These are phyloP conservation scores for Crepidotus variabilis DNA, from an alignment of 768 basidiomycete species.

Conservation along the genomic window DNA sequence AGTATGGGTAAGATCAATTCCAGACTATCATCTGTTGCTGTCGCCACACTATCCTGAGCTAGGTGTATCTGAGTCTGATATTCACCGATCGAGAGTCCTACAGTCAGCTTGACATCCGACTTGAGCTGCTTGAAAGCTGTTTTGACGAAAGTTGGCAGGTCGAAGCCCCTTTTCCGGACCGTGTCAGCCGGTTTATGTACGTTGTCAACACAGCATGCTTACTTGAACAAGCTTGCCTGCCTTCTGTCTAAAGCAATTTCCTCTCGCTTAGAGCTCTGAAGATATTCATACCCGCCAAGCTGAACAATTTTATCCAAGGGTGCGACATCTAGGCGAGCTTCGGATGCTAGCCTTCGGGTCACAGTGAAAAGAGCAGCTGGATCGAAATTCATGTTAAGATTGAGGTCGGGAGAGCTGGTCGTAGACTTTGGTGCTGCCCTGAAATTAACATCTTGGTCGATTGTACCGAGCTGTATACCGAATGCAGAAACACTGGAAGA, in stretches of 20 bases:
- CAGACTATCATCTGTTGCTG: conserved; percentile 56
- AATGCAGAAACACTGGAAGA: conserved; percentile 57
- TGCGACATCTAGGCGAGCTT: conserved; percentile 55
- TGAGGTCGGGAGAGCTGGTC: conserved; percentile 53
- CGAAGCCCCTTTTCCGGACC: conserved; percentile 44
- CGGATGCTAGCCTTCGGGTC: conserved; percentile 60
- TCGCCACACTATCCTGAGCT: conserved; percentile 51
- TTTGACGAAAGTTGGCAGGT: conserved; percentile 59
- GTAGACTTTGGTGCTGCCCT: conserved; percentile 46
- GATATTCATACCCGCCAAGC: conserved; percentile 64
- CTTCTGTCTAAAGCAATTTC: conserved; percentile 21
- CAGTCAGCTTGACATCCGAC: conserved; percentile 55
- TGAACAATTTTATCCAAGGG: conserved; percentile 65
- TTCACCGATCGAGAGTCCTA: conserved; percentile 58
- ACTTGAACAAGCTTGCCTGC: conserved; percentile 54
- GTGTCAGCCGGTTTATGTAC: not conserved
- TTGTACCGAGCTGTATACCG: conserved; percentile 60
- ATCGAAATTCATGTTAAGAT: conserved; percentile 65
- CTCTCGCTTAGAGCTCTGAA: conserved; percentile 31
- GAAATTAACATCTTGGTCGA: conserved; percentile 51
- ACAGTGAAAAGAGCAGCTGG: conserved; percentile 67
- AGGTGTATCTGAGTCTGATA: conserved; percentile 63
- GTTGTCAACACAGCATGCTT: conserved; percentile 12
- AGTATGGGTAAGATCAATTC: conserved; percentile 65
- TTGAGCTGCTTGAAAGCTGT: conserved; percentile 61